phyloP scores from a whole-genome alignment of 2,329 filamentous ascomycete genomes.

The Bipolaris bicolor region DNA sequence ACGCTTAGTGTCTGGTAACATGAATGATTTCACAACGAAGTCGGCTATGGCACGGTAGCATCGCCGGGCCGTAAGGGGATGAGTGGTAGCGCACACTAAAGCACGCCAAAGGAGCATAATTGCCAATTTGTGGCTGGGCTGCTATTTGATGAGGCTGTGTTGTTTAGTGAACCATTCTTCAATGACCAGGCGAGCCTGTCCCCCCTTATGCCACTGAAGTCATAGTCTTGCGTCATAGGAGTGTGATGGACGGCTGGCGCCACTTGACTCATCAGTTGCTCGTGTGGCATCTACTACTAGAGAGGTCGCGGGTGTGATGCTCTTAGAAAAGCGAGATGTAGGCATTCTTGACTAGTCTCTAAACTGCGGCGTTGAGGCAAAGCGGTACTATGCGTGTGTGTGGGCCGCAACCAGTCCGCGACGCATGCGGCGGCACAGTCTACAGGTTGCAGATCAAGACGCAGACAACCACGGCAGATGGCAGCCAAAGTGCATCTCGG shows the following conservation, averaged over 20 bases:
- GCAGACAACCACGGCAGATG: neutral
- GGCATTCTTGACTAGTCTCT: neutral
- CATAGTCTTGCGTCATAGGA: neutral
- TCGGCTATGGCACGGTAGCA: neutral
- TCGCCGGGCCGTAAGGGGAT: neutral
- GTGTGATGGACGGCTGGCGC: neutral
- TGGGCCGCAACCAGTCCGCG: neutral
- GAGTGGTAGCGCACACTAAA: neutral
- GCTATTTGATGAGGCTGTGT: no score
- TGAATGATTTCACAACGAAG: no score
- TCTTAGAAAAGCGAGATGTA: neutral
- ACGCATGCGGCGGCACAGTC: neutral
- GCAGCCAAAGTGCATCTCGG: neutral
- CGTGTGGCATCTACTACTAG: neutral
- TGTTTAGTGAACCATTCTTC: neutral
- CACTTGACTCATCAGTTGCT: no score
- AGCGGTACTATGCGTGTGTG: neutral
- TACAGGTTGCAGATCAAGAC: neutral
- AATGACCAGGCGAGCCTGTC: no score
- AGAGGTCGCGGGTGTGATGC: neutral
- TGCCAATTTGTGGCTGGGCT: neutral
- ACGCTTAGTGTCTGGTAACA: no score
- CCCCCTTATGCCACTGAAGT: constrained; percentile 3
- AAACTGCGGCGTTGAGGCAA: neutral
- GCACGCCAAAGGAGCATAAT: neutral